Evolutionary conservation across 2,329 filamentous ascomycete species (phyloP), one percentile per base, ranked within the genome.

Genomic region (Clonostachys rosea): DNA sequence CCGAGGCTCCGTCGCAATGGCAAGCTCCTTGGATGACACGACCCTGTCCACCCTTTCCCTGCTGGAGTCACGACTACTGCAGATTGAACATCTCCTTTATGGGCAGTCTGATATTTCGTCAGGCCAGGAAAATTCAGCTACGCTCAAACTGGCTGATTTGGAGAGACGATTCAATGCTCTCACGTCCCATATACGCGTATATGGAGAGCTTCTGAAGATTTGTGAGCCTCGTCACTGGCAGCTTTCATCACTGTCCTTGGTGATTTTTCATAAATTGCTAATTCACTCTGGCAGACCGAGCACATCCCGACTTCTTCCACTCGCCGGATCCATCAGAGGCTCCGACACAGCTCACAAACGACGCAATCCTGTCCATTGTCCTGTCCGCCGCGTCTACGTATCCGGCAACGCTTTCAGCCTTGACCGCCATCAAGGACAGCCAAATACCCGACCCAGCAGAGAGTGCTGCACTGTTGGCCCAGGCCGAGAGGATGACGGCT

Each of bases 401-500:
- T 53, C 75, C 76, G 12, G 64, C 72, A 2, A 79, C 73, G 2
- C 77, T 76, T 6, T 86, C 81, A 2, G 72, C 76, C 10, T 70
- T 84, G 17, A 79, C 78, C 2, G 78, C 80, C 13, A 69, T 78
- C 55, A 70, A 68, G 49, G 74, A 84, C 59, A 76, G 74, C 20
- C 73, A 79, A 3, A 62, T 84, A 5, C 80, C 81, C 3, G 78
- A 83, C 47, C 66, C 79, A 1, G 66, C 70, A 7, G 69, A 76
- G 36, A 79, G 75, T 56, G 74, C 80, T 5, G 69, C 70, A 35
- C 69, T 90, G 6, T 75, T 83, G 4, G 68, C 74, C 3, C 67
- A 87, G 42, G 64, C 74, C 36, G 81, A 83, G 9, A 75, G 83
- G 42, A 84, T 90, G 68, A 78, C 76, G 53, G 78, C 75, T 17